Conservation (phyloP, 1,284 basidiomycete genomes). For the Ustilago nuda region DNA sequence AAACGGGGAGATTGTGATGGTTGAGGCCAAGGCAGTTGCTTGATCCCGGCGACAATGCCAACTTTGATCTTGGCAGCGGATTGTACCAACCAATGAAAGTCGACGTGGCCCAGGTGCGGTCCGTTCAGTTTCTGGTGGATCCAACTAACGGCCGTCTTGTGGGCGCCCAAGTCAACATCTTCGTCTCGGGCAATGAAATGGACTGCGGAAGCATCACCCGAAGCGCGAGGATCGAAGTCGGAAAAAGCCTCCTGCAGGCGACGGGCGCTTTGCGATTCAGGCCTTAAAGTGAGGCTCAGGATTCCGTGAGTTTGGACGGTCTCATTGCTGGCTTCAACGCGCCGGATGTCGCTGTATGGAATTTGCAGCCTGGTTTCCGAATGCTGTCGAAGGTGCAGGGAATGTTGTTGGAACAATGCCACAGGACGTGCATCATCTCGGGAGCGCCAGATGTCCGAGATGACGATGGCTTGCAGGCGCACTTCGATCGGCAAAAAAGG, state of each 20-base stretch:
- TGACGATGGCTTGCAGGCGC: constrained; percentile 19
- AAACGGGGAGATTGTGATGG: neutral
- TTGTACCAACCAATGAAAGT: constrained; percentile 7
- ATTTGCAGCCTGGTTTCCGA: constrained; percentile 7
- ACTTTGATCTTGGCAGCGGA: constrained; percentile 17
- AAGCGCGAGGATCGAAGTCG: constrained; percentile 31
- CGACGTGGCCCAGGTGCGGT: neutral
- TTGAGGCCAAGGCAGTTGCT: constrained; percentile 13
- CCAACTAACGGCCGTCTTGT: constrained; percentile 4
- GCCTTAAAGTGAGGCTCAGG: constrained; percentile 16
- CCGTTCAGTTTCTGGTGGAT: neutral
- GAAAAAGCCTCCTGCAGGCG: constrained; percentile 17
- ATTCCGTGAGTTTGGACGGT: constrained; percentile 9
- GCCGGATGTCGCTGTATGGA: constrained; percentile 21
- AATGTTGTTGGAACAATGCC: neutral
- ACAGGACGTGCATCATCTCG: neutral
- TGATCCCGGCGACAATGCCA: neutral
- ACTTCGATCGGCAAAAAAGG: neutral
- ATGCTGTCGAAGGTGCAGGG: neutral
- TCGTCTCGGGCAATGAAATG: constrained; percentile 22
- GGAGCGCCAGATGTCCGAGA: constrained; percentile 38
- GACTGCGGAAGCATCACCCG: constrained; percentile 21
- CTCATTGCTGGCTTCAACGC: constrained; percentile 4
- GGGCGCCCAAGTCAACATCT: neutral
- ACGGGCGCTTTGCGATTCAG: constrained; percentile 10